phyloP scores from a whole-genome alignment of 1,139 yeast genomes.

The Blastobotrys apis region DNA sequence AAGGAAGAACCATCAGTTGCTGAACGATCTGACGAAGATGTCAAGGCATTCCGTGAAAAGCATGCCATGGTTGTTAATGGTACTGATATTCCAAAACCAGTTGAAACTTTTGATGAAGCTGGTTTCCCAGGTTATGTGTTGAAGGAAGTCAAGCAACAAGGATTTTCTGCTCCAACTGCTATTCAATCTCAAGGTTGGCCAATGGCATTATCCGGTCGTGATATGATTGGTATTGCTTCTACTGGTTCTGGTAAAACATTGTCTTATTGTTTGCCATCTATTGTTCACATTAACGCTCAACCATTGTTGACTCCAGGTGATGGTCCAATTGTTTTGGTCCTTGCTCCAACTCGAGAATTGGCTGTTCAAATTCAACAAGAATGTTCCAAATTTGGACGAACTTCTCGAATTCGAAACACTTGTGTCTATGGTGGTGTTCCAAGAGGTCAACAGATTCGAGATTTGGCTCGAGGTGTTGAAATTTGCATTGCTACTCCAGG shows the following conservation, averaged over 20 bases:
- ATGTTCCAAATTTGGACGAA: slow-evolving; percentile 88
- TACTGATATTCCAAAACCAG: slow-evolving; percentile 87
- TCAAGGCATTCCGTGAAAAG: slow-evolving; percentile 69
- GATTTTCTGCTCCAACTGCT: slow-evolving; percentile 90
- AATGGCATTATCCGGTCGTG: slow-evolving; percentile 98
- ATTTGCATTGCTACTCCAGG: slow-evolving; percentile 97
- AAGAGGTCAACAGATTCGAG: slow-evolving; percentile 95
- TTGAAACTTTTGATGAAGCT: slow-evolving; percentile 88
- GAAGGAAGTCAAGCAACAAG: slow-evolving; percentile 83
- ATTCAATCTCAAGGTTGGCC: slow-evolving; percentile 99
- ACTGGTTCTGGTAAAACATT: slow-evolving; percentile 99
- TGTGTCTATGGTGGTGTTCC: slow-evolving; percentile 99
- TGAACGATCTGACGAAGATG: slow-evolving; percentile 67
- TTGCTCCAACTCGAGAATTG: slow-evolving; percentile 98
- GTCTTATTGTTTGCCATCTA: slow-evolving; percentile 93
- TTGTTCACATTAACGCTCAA: slow-evolving; percentile 97
- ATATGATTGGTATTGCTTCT: slow-evolving; percentile 97
- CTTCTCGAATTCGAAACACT: slow-evolving; percentile 92
- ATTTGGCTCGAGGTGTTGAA: slow-evolving; percentile 90
- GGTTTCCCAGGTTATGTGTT: slow-evolving; percentile 95
- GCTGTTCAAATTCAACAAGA: slow-evolving; percentile 97
- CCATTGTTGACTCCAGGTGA: slow-evolving; percentile 90
- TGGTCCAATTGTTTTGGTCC: slow-evolving; percentile 92
- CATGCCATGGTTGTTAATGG: slow-evolving; percentile 86
- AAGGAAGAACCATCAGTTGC: slow-evolving; percentile 77